Evolutionary conservation across 306 rosid genomes (phyloP).

Genomic region (Cicer judaicum): DNA sequence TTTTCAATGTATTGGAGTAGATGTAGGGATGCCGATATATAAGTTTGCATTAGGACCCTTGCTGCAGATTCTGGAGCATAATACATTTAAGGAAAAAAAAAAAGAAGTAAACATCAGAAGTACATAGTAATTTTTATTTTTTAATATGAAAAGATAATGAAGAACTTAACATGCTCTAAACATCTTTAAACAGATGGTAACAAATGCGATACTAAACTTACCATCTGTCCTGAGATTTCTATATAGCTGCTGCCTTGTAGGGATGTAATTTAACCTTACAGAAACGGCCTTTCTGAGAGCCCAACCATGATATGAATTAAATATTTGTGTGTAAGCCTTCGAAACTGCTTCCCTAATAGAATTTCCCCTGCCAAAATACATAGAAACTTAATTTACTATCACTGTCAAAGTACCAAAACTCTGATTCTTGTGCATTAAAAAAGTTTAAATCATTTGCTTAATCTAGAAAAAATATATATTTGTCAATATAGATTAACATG

Average conservation of each 20-base stretch:
- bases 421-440: too few relatives aligned
- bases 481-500: background rate
- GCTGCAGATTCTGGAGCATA: slow-evolving; percentile 62
- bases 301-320: slow-evolving; percentile 80
- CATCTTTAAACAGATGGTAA: background rate
- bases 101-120: background rate
- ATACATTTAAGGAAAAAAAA: background rate
- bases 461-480: too few relatives aligned
- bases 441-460: too few relatives aligned
- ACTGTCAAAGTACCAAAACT: background rate
- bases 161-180: background rate
- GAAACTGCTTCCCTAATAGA: slow-evolving; percentile 71
- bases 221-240: slow-evolving; percentile 59
- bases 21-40: slow-evolving; percentile 58
- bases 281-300: slow-evolving; percentile 77
- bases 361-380: slow-evolving; percentile 61
- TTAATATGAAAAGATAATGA: background rate
- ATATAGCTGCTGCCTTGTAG: slow-evolving; percentile 38
- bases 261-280: slow-evolving; percentile 45
- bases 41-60: slow-evolving; percentile 67
- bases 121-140: background rate
- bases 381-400: slow-evolving; percentile 23
- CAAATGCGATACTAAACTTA: slow-evolving; percentile 47
- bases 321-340: slow-evolving; percentile 60
- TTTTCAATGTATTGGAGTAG: slow-evolving; percentile 65